Conservation (phyloP, 2,329 filamentous ascomycete species). For the Purpureocillium lavendulum region DNA sequence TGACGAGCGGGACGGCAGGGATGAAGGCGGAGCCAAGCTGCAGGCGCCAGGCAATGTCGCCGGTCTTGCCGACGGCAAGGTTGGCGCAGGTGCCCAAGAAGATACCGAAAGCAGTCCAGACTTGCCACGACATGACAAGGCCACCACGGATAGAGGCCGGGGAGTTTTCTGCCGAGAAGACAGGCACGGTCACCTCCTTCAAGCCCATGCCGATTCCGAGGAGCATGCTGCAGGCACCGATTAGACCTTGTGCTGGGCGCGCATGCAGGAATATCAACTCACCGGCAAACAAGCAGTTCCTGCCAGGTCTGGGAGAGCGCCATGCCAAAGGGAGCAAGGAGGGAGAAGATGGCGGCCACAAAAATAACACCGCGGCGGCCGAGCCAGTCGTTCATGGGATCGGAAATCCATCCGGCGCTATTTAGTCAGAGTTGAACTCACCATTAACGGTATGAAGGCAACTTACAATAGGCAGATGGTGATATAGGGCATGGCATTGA, state of each 20-base stretch:
- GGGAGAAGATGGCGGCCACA: slow-evolving; percentile 51
- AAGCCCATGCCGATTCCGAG: slow-evolving; percentile 55
- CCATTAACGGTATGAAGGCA: not conserved
- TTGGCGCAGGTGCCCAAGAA: slow-evolving; percentile 60
- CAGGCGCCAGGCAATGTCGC: slow-evolving; percentile 53
- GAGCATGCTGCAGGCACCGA: slow-evolving; percentile 24
- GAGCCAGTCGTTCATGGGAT: slow-evolving; percentile 48
- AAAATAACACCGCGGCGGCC: slow-evolving; percentile 60
- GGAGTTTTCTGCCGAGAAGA: slow-evolving; percentile 44
- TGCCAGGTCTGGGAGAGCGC: slow-evolving; percentile 50
- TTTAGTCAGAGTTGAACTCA: not conserved
- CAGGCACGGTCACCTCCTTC: slow-evolving; percentile 38
- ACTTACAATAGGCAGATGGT: slow-evolving; percentile 33
- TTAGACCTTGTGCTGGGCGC: not conserved
- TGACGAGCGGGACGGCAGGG: slow-evolving; percentile 51
- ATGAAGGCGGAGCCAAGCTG: slow-evolving; percentile 58
- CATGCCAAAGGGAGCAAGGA: slow-evolving; percentile 52
- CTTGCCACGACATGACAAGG: slow-evolving; percentile 46
- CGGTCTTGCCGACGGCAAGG: slow-evolving; percentile 51
- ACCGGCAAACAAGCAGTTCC: slow-evolving; percentile 46
- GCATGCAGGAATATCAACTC: slow-evolving; percentile 14
- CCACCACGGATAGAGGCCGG: slow-evolving; percentile 44
- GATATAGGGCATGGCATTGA: slow-evolving; percentile 43
- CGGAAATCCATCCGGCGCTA: slow-evolving; percentile 52
- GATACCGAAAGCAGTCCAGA: slow-evolving; percentile 50